Base-by-base conservation (phyloP, 768 basidiomycete species). In the Brasilioporus rufonigricans region DNA sequence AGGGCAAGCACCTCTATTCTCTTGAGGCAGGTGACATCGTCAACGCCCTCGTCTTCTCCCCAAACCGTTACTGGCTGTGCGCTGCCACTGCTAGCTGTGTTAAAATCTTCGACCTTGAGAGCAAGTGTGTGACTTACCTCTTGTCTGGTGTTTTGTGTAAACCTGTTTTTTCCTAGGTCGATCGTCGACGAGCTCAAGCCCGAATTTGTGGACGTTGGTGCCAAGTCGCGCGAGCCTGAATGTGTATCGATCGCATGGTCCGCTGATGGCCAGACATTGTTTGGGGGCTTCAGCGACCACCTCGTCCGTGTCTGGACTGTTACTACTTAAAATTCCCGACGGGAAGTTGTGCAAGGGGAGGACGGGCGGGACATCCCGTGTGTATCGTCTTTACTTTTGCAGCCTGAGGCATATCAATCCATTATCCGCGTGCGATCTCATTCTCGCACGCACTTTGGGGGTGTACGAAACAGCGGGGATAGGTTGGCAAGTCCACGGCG, bases 11-110 rank as follows among this genome's bases (percentile, higher is more conserved):
- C 83, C 87, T 99, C 68, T 99, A 99, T 84, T 98, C 94, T 50
- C 89, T 99, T 56, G 97, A 99, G 75, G 97, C 97, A 45, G 95
- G 95, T 57, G 93, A 99, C 73, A 80, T 94, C 64, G 95, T 99
- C 84, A 98, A 99, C 72, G 94, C 97, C 57, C 90, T 99, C 63
- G 97, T 98, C 73, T 99, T 99, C 84, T 95, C 93, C 16, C 97
- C 97, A 57, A 99, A 99, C 84, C 89, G 96, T 55, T 99, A 99
- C 89, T 99, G 97, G 97, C 80, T 99, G 61, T 99, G 97, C 72
- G 97, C 97, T 65, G 97, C 97, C 61, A 98, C 97, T 60, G 84
- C 92, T 60, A 92, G 87, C 73, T 93, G 91, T 72, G 91, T 98
- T 77, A 98, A 98, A 80, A 98, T 99, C 76, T 99, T 98, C 71